Percentiles rank a stretch among this genome's conserved stretches.
These are phyloP conservation scores for Choanephora cucurbitarum DNA, from an alignment of 371 early-diverging fungal genomes.

Conservation along the genomic window DNA sequence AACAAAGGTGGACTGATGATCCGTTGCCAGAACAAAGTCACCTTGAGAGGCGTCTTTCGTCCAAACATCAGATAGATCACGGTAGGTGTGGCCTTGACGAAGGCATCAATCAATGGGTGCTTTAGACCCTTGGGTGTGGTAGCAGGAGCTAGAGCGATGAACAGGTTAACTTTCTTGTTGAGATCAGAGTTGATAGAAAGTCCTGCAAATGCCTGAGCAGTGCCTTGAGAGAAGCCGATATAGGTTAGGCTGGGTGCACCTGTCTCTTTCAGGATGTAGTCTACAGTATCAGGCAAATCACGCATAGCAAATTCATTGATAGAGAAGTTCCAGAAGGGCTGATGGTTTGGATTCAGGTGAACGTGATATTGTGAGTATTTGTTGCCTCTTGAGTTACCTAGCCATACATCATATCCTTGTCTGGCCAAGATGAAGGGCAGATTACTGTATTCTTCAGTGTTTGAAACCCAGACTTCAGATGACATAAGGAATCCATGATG, in stretches of 20 bases:
- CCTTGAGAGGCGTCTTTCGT: constrained; percentile 74
- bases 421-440: constrained; percentile 76
- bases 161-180: constrained; percentile 81
- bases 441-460: constrained; percentile 66
- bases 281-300: constrained; percentile 87
- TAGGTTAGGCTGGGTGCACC: constrained; percentile 82
- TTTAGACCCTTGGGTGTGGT: constrained; percentile 86
- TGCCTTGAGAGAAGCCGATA: constrained; percentile 96
- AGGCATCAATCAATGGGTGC: constrained; percentile 79
- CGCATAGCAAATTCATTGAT: constrained; percentile 88
- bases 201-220: constrained; percentile 90
- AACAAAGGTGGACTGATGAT: constrained; percentile 78
- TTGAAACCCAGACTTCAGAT: constrained; percentile 90
- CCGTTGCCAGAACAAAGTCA: constrained; percentile 87
- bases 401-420: constrained; percentile 95
- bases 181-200: constrained; percentile 80
- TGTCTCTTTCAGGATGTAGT: constrained; percentile 84
- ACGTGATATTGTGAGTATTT: constrained; percentile 92
- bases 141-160: constrained; percentile 92
- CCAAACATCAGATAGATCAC: constrained; percentile 94
- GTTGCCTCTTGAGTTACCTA: constrained; percentile 96
- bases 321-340: constrained; percentile 92
- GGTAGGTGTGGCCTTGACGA: constrained; percentile 85
- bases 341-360: constrained; percentile 62
- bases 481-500: constrained; percentile 96